Base-by-base conservation (phyloP, 2,329 filamentous ascomycete species). In the Diaporthe aspalathi region DNA sequence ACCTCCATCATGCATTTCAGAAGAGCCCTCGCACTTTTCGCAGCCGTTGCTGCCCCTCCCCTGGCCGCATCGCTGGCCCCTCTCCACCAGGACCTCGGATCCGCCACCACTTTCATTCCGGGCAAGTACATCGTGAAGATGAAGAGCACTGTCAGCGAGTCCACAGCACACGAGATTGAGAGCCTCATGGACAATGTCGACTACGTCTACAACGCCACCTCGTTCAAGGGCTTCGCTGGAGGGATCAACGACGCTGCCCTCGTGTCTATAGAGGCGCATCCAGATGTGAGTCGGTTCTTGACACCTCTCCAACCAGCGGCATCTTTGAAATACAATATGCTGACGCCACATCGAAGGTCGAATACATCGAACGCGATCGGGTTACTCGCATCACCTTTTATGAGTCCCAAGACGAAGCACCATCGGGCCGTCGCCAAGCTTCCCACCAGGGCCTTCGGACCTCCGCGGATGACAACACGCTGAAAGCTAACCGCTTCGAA, bases 101-200 rank as follows among this genome's bases (percentile, higher is more conserved):
- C 80, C 68, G 78, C 76, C 67, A 80, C 79, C 43, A 66, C 75
- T 49, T 74, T 80, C 49, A 80, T 85, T 68, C 80, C 81, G 7
- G 80, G 80, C 74, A 81, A 82, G 74, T 85, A 83, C 77, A 84
- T 85, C 66, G 80, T 85, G 76, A 84, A 83, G 78, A 70, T 85
- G 72, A 83, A 83, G 78, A 78, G 81, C 54, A 77, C 79, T 47
- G 76, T 77, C 72, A 71, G 77, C 50, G 73, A 74, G 65, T 70
- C 75, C 60, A 74, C 78, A 68, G 53, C 32, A 56, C 6, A 38
- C 17, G 53, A 56, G 12, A 5, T 38, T 24, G 11, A 38, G 53
- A 22, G 5, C 32, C 53, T 56, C 32, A 56, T 56, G 32, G 20
- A 22, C 14, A 17, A 22, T 8, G 12, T 56, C 27, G 53, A 38